A percentile compares a stretch with the other conserved stretches of the same genome.
Evolutionary conservation across 345 rosid species (phyloP).

Genomic region (Eucalyptus sp.): DNA sequence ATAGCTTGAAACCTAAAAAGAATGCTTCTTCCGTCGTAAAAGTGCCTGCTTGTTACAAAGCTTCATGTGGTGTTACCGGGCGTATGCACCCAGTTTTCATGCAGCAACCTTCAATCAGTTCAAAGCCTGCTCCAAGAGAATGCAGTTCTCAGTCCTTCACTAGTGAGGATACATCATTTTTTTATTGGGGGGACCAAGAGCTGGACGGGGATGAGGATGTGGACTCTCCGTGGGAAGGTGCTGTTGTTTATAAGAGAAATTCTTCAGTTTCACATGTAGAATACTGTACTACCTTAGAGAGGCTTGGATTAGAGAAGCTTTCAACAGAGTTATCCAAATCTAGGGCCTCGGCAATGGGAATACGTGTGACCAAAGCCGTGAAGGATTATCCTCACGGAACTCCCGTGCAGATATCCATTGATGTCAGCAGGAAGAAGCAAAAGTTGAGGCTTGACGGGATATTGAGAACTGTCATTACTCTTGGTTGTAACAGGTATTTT

Average conservation of each 20-base stretch:
- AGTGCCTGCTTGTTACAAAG: neutral
- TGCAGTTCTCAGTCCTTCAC: slow-evolving; percentile 9
- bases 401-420: slow-evolving; percentile 85
- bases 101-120: neutral
- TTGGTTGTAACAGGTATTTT: slow-evolving; percentile 67
- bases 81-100: neutral
- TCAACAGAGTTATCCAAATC: slow-evolving; percentile 58
- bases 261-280: slow-evolving; percentile 64
- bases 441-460: slow-evolving; percentile 90
- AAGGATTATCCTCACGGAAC: slow-evolving; percentile 83
- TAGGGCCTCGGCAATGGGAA: slow-evolving; percentile 77
- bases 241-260: slow-evolving; percentile 64
- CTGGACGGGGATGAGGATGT: slow-evolving; percentile 28
- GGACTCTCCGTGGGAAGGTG: slow-evolving; percentile 90
- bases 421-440: slow-evolving; percentile 62
- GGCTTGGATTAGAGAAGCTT: slow-evolving; percentile 72
- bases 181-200: slow-evolving; percentile 45
- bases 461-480: slow-evolving; percentile 65
- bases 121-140: slow-evolving; percentile 5
- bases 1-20: neutral
- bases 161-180: slow-evolving; percentile 24
- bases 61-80: neutral
- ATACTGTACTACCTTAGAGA: slow-evolving; percentile 85
- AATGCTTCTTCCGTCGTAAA: neutral
- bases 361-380: slow-evolving; percentile 77